Evolutionary conservation across 805 yeast genomes (phyloP).

Genomic region (Cyberlindnera nakhonratchasimensis): DNA sequence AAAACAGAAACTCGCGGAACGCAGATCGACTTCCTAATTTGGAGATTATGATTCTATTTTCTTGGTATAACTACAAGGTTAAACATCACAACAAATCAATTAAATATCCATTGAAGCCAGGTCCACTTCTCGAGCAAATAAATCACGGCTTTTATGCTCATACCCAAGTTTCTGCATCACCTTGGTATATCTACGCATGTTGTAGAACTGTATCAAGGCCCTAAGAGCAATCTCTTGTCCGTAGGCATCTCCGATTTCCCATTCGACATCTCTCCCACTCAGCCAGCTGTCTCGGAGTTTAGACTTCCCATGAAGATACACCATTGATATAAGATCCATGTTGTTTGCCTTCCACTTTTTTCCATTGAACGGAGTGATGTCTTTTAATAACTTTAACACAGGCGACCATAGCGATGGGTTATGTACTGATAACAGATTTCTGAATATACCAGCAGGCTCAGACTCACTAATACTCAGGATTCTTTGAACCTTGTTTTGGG

Average conservation of each 20-base stretch:
- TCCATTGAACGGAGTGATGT: conserved; percentile 85
- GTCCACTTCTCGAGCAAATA: conserved; percentile 41
- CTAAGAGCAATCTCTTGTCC: conserved; percentile 85
- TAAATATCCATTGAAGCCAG: conserved; percentile 13
- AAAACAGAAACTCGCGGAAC: not conserved
- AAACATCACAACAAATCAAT: too few relatives aligned
- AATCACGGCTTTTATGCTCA: conserved; percentile 36
- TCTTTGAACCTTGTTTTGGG: conserved; percentile 71
- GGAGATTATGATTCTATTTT: not conserved
- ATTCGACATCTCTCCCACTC: conserved; percentile 73
- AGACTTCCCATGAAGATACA: conserved; percentile 70
- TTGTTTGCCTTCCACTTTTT: conserved; percentile 90
- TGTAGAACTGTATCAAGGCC: conserved; percentile 74
- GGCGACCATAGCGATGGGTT: conserved; percentile 64
- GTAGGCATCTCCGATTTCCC: conserved; percentile 70
- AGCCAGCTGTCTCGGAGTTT: conserved; percentile 85
- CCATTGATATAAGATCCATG: conserved; percentile 89
- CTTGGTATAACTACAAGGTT: too few relatives aligned
- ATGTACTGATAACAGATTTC: conserved; percentile 55
- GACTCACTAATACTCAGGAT: conserved; percentile 57
- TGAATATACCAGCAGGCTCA: conserved; percentile 60
- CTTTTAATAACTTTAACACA: conserved; percentile 68
- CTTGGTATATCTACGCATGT: conserved; percentile 51
- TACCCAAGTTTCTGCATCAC: conserved; percentile 59
- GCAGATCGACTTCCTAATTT: conserved; percentile 5